These are phyloP conservation scores for Sporothrix dimorphospora DNA, from an alignment of 2,329 filamentous ascomycete genomes.

Conservation along the genomic window DNA sequence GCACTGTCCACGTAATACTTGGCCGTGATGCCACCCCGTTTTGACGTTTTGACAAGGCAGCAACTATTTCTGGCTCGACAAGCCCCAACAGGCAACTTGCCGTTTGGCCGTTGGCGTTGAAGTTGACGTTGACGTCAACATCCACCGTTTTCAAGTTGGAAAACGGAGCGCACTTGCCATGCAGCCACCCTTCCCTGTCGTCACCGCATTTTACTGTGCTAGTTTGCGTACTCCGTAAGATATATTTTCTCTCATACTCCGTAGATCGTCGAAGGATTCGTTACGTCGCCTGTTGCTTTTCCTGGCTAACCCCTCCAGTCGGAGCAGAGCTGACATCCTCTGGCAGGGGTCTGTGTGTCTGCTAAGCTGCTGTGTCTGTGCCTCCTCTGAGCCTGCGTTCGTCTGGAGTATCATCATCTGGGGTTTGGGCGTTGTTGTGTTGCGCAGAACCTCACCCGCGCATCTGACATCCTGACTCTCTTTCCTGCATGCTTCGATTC, in stretches of 20 bases:
- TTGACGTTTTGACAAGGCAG: neutral
- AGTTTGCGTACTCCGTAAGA: neutral
- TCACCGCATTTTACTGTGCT: too few relatives aligned
- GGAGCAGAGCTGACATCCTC: constrained; percentile 1
- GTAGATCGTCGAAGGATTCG: neutral
- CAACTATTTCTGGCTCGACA: neutral
- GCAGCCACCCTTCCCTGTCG: too few relatives aligned
- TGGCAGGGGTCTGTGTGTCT: neutral
- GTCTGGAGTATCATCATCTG: neutral
- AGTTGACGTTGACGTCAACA: too few relatives aligned
- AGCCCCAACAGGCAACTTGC: neutral
- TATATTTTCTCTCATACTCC: neutral
- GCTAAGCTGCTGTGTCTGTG: neutral
- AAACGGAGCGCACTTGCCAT: too few relatives aligned
- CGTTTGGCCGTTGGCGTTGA: neutral
- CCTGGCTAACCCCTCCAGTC: neutral
- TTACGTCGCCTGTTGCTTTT: neutral
- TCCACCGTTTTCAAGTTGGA: neutral
- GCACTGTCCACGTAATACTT: neutral
- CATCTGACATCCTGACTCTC: neutral
- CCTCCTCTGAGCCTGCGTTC: neutral
- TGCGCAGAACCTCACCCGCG: neutral
- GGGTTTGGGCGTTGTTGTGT: neutral
- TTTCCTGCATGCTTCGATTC: too few relatives aligned
- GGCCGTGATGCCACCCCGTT: neutral